Base-by-base conservation (phyloP, 2,329 filamentous ascomycete species). In the Claviceps paspali region DNA sequence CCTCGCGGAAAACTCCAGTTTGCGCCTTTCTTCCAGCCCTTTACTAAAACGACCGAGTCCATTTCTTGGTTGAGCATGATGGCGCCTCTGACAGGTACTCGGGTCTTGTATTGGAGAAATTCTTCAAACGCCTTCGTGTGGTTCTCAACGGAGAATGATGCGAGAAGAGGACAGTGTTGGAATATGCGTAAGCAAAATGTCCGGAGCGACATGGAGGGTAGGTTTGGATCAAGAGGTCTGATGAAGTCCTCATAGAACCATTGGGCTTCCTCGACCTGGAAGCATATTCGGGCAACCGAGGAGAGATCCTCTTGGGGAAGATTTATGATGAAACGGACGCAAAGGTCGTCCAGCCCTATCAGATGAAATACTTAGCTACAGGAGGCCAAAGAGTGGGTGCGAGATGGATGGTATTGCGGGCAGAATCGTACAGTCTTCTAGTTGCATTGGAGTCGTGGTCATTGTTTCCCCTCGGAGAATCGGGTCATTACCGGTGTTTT, bases 231-330 rank as follows among this genome's bases (percentile, higher is more conserved):
- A 45, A 91, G 68, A 28, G 88, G 87, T 33, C 91, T 83, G 56
- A 98, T 85, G 56, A 98, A 98, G 61, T 98, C 91, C 67, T 98
- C 91, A 73, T 98, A 98, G 62, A 93, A 98, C 91, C 91, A 98
- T 76, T 98, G 92, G 50, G 91, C 91, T 62, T 98, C 92, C 61
- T 98, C 91, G 49, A 98, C 82, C 62, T 96, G 87, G 59, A 98
- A 98, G 63, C 88, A 96, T 61, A 98, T 91, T 54, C 91, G 81
- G 55, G 86, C 84, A 40, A 94, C 82, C 2, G 83, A 86, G 47
- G 79, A 77, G 33, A 96, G 73, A 60, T 98, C 91, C 60, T 91
- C 85, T 46, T 82, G 72, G 32, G 92, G 91, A 43, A 96, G 74
- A 62, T 98, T 96, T 60, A 96, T 85, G 55, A 98, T 88, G 63